Conservation (phyloP, 768 basidiomycete species). For the Boletus huronensis region DNA sequence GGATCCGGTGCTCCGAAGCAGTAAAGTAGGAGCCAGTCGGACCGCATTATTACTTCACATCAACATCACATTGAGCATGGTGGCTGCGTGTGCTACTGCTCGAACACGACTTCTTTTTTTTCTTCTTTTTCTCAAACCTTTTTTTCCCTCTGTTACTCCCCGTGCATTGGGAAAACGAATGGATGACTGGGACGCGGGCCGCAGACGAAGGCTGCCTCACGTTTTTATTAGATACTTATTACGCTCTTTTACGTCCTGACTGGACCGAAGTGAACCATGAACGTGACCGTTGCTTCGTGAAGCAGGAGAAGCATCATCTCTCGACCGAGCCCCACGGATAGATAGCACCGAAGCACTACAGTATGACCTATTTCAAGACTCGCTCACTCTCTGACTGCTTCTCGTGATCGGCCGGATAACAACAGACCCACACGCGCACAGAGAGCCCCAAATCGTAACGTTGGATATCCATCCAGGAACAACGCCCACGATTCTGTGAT, state of each 20-base stretch:
- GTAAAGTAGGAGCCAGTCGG: neutral
- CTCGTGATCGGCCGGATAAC: neutral
- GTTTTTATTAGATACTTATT: neutral
- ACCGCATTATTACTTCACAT: neutral
- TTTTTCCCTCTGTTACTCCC: neutral
- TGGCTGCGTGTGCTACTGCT: neutral
- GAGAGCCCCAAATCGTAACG: neutral
- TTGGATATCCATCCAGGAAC: neutral
- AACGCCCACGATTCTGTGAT: no score
- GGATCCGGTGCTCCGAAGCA: neutral
- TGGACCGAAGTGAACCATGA: neutral
- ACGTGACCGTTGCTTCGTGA: neutral
- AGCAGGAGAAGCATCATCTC: neutral
- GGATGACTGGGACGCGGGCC: neutral
- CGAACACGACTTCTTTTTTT: neutral
- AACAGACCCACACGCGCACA: neutral
- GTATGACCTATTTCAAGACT: neutral
- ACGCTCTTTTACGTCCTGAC: neutral
- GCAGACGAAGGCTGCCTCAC: neutral
- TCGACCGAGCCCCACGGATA: conserved; percentile 1
- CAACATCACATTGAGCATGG: neutral
- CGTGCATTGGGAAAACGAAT: neutral
- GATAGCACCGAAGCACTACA: neutral
- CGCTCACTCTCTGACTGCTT: neutral
- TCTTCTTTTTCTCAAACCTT: neutral